Evolutionary conservation across 768 basidiomycete genomes (phyloP), one percentile per base, ranked within the genome.

Genomic region (Tylopilus balloui): DNA sequence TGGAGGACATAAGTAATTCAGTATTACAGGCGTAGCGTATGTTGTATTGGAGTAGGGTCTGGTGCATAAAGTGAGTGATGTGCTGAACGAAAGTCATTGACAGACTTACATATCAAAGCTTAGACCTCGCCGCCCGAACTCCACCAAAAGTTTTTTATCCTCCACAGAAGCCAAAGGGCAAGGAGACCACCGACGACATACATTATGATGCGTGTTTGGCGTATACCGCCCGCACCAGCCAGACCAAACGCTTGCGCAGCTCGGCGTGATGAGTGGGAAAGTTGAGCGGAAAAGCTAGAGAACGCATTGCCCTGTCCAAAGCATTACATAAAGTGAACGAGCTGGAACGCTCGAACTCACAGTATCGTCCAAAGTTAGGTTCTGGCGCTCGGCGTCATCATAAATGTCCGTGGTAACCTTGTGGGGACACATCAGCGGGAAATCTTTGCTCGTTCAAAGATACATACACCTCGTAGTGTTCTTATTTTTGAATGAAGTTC

Each of bases 371-470:
- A 93, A 71, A 46, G 85, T 78, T 3, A 78, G 61, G 59, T 92
- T 92, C 70, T 92, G 91, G 10, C 83, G 72, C 68, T 93, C 90
- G 1, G 84, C 84, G 59, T 92, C 91, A 52, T 81, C 78, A 63
- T 93, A 76, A 32, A 93, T 91, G 69, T 93, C 90, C 3, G 81
- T 86, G 12, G 90, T 92, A n/a, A 93, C 77, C 89, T 92, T 17
- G 32, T 27, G 24, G 25, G 11, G 27, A n/a, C 6, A 25, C 25
- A 38, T 53, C 38, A 49, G 31, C 31, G 6, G 15, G 23, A 46
- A 27, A 12, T 28, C 32, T n/a, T 7, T 37, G 46, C 29, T 31
- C 45, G 25, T 15, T 34, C 32, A 6, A 14, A 0, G 8, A 46
- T 24, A 54, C 79, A 56, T 63, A 92, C 90, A n/a, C 86, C 85